Evolutionary conservation across 306 rosid species (phyloP).

Genomic region (Lagenaria siceraria): DNA sequence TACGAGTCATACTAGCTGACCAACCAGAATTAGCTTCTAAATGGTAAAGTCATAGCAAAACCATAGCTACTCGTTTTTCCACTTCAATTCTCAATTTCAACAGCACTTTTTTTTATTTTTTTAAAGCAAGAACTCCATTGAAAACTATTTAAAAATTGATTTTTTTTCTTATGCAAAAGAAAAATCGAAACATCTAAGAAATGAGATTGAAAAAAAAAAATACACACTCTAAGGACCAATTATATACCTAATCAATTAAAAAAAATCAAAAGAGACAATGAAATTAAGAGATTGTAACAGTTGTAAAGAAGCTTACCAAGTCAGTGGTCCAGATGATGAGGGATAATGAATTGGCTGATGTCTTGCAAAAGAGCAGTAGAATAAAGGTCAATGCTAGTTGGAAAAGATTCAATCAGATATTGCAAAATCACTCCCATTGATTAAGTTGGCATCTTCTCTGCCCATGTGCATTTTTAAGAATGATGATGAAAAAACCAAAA

Average conservation of each 20-base stretch:
- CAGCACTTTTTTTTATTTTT: neutral
- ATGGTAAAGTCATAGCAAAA: no score
- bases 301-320: neutral
- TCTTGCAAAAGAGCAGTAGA: neutral
- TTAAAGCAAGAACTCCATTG: neutral
- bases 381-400: neutral
- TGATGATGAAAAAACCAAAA: neutral
- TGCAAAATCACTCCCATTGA: neutral
- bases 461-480: neutral
- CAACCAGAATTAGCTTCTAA: no score
- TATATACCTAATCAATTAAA: no score
- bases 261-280: neutral
- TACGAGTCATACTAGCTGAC: no score
- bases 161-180: no score
- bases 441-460: neutral
- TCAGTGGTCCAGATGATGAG: neutral
- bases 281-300: neutral
- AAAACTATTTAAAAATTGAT: neutral
- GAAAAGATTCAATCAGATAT: neutral
- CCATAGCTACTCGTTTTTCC: no score
- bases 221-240: no score
- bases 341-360: neutral
- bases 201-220: neutral
- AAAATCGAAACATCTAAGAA: neutral
- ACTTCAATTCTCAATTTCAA: neutral